Base-by-base conservation (phyloP, 2,329 filamentous ascomycete genomes). In the Colletotrichum liriopes region DNA sequence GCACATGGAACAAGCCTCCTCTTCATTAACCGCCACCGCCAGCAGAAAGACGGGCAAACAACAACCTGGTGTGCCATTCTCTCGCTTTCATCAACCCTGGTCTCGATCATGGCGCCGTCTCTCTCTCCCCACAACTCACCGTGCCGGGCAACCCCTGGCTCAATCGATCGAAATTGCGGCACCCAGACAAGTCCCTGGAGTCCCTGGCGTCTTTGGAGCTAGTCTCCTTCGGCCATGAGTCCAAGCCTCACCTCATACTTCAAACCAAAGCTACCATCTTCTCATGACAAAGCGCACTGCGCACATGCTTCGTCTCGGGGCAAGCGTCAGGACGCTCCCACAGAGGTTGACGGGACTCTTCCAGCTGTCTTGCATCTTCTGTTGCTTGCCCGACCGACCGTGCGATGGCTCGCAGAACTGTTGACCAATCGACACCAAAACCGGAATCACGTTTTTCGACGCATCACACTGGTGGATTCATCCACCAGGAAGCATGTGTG, bases 111-210 rank as follows among this genome's bases (percentile, higher is more conserved):
- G 47, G 35, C 61, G 29, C 45, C 45, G 26, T 35, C 43, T 26
- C 43, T 26, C 47, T 66, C 67, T 49, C 56, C 55, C 56, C 55
- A 51, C 64, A 66, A 14, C n/a, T 29, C 45, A 62, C 59, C 49
- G 47, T 62, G 35, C 56, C 56, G 64, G 68, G n/a, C 29, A 37
- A 61, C 64, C 64, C 65, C 51, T 64, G 54, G 52, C 60, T 43
- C 69, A 49, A 69, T 60, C 39, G 52, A 65, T 65, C 59, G 66
- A 65, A 65, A 65, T 69, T 55, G n/a, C 51, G 64, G 18, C 39
- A 23, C 45, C 29, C 20, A 65, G 41, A 58, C 51, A 20, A 32
- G 8, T 9, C 29, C 29, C 29, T 32, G 29, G 29, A 26, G 18
- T n/a, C 29, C 20, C 20, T 47, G 9, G 51, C 12, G 69, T 72